Percentiles rank a stretch among this genome's conserved stretches.
Conservation (phyloP, 805 yeast genomes). For the Kockiozyma suomiensis region DNA sequence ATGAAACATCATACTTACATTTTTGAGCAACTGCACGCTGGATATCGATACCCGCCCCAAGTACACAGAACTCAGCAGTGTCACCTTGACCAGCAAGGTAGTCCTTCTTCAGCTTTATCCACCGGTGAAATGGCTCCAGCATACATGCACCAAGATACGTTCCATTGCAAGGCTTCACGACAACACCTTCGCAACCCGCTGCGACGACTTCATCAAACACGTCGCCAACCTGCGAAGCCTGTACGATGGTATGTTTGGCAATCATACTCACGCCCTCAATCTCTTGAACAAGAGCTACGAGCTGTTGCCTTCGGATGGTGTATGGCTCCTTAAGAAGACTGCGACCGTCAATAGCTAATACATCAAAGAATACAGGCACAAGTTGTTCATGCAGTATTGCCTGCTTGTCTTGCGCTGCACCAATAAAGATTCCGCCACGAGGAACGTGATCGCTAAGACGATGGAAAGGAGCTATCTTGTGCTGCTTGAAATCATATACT, state of each 20-base stretch:
- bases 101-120: constrained; percentile 27
- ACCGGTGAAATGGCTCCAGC: not conserved
- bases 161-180: constrained; percentile 5
- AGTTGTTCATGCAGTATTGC: constrained; percentile 9
- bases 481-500: constrained; percentile 14
- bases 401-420: constrained; percentile 2
- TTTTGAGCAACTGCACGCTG: constrained; percentile 11
- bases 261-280: constrained; percentile 7
- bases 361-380: constrained; percentile 25
- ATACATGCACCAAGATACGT: constrained; percentile 19
- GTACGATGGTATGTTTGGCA: not conserved
- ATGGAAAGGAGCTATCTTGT: constrained; percentile 19
- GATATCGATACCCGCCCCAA: constrained; percentile 23
- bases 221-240: not conserved
- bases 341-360: constrained; percentile 8
- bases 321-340: constrained; percentile 14
- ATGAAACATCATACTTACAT: constrained; percentile 17
- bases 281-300: constrained; percentile 8
- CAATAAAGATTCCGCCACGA: constrained; percentile 11
- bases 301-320: not conserved
- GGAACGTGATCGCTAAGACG: constrained; percentile 20
- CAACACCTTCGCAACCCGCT: constrained; percentile 22
- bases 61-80: constrained; percentile 21
- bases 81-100: constrained; percentile 27
- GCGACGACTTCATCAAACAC: constrained; percentile 4